Evolutionary conservation across 768 basidiomycete genomes (phyloP), one percentile per base, ranked within the genome.

Genomic region (Hebeloma cylindrosporum): DNA sequence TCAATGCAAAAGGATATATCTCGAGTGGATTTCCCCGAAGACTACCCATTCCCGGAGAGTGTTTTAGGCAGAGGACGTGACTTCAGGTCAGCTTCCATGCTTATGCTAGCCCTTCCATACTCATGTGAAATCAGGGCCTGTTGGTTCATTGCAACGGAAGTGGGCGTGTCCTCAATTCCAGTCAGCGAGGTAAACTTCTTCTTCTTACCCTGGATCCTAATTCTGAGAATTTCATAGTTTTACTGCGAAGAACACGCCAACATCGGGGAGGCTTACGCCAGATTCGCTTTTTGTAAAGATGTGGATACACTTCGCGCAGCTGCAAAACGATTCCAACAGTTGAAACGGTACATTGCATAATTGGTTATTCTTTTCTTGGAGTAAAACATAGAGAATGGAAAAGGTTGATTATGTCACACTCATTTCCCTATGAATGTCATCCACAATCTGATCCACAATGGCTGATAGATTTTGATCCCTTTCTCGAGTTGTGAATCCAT

Each of bases 271-370:
- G 83, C 73, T 35, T 95, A 85, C 60, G 83, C 79, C 16, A 80
- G 92, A 44, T 97, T 98, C 62, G 86, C 93, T 1, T 93, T 96
- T 73, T 97, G 96, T 75, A 99, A 99, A 62, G 95, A 98, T 57
- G 51, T 82, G 14, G 90, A 89, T 30, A 95, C 92, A 0, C 75
- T 99, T 11, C 77, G 71, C 48, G 71, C 68, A 16, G 96, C 96
- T n/a, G 85, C 82, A 17, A 84, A 88, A 58, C 79, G 91, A n/a
- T 69, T 99, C 14, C 75, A 85, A 63, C 34, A 45, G 31, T 44
- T 4, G 34, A 18, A 35, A 25, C 23, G 31, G 26, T 40, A 37
- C 26, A 14, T 14, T 31, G 25, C 32, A 32, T 33, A 29, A 50
- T 36, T 21, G 17, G 11, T 36, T 20, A 16, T 16, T 10, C 38